Percentiles rank a stretch among this genome's conserved stretches.
These are phyloP conservation scores for Podospora pseudoanserina DNA, from an alignment of 495 filamentous ascomycete genomes.

Conservation along the genomic window DNA sequence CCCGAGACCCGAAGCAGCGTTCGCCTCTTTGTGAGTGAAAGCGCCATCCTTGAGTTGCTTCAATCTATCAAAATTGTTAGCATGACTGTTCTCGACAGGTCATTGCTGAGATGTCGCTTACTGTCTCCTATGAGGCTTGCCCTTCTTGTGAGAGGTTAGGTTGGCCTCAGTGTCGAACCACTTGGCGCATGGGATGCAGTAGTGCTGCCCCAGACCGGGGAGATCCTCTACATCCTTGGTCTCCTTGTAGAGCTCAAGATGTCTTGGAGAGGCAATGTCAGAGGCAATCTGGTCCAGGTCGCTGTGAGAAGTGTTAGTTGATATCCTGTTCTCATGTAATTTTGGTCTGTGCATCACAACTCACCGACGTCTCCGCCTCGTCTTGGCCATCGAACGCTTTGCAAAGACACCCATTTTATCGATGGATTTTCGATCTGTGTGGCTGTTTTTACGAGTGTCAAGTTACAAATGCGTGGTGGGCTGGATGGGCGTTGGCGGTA, in stretches of 20 bases:
- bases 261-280: constrained; percentile 70
- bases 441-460: not conserved
- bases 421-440: not conserved
- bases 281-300: constrained; percentile 85
- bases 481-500: not conserved
- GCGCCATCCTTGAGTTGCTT: constrained; percentile 73
- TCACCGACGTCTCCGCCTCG: constrained; percentile 51
- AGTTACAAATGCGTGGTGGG: not conserved
- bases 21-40: constrained; percentile 80
- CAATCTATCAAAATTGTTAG: constrained; percentile 48
- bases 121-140: constrained; percentile 91
- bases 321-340: not conserved
- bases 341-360: constrained; percentile 5
- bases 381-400: constrained; percentile 58
- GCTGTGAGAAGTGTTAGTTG: constrained; percentile 40
- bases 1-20: constrained; percentile 65
- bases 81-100: not conserved
- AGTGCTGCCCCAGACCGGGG: constrained; percentile 75
- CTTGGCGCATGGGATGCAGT: constrained; percentile 93
- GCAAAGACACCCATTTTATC: constrained; percentile 49
- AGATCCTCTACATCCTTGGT: constrained; percentile 80
- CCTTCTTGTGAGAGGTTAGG: constrained; percentile 69
- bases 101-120: constrained; percentile 35
- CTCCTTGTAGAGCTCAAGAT: constrained; percentile 71
- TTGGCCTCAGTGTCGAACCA: constrained; percentile 89